Evolutionary conservation across 2,329 filamentous ascomycete species (phyloP).

Genomic region (Calonectria hawksworthii): DNA sequence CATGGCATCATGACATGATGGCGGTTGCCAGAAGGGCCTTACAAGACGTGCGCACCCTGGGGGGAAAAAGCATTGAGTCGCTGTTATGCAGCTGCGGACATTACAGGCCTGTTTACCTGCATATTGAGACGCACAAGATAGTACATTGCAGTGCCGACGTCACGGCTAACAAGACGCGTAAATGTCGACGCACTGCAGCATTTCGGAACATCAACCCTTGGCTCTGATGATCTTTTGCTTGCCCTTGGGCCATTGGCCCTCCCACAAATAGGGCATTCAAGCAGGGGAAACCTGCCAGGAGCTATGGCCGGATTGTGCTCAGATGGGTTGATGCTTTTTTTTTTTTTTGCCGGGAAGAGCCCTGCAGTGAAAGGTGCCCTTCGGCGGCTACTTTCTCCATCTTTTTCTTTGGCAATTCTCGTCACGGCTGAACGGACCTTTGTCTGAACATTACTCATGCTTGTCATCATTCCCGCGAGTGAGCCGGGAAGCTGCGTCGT

Average conservation of each 20-base stretch:
- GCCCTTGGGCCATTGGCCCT: slow-evolving; percentile 20
- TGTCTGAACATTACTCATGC: slow-evolving; percentile 22
- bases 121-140: slow-evolving; percentile 8
- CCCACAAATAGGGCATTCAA: slow-evolving; percentile 24
- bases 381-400: slow-evolving; percentile 29
- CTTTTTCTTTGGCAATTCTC: slow-evolving; percentile 15
- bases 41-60: neutral
- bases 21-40: neutral
- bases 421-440: slow-evolving; percentile 8
- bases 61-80: neutral
- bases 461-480: slow-evolving; percentile 4
- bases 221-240: slow-evolving; percentile 24
- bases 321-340: slow-evolving; percentile 28
- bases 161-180: slow-evolving; percentile 14
- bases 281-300: slow-evolving; percentile 34
- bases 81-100: slow-evolving; percentile 9
- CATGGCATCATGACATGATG: neutral
- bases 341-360: slow-evolving; percentile 26
- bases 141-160: slow-evolving; percentile 15
- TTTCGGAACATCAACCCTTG: neutral
- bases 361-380: slow-evolving; percentile 22
- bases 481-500: neutral
- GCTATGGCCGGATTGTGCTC: slow-evolving; percentile 34
- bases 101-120: slow-evolving; percentile 17
- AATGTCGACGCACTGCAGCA: slow-evolving; percentile 18